A percentile compares a stretch with the other conserved stretches of the same genome.
Evolutionary conservation across 73 alveolate genomes (phyloP).

Genomic region (Urostyla sp.): DNA sequence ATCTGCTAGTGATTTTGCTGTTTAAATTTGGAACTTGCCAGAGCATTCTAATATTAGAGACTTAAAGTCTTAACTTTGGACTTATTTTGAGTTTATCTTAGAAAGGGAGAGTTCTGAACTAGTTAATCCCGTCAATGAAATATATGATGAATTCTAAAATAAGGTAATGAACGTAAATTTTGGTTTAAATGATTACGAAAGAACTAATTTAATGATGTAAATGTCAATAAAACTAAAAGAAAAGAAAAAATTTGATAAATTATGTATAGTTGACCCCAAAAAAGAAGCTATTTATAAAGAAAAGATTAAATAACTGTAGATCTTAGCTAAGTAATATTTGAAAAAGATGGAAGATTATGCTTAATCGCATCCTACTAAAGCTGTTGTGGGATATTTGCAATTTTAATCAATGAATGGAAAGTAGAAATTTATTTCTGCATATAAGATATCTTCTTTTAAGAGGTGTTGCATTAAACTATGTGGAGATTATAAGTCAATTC

Average conservation of each 20-base stretch:
- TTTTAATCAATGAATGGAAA: conserved; percentile 47
- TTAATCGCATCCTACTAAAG: conserved; percentile 12
- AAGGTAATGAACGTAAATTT: conserved; percentile 15
- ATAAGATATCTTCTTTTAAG: background rate
- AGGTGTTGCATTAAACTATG: conserved; percentile 27
- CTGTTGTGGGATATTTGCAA: conserved; percentile 36
- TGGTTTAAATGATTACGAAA: conserved; percentile 51
- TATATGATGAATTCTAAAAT: conserved; percentile 21
- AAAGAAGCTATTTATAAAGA: background rate
- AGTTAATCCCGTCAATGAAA: background rate
- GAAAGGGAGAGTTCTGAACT: background rate
- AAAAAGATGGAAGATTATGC: conserved; percentile 52
- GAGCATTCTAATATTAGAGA: conserved; percentile 17
- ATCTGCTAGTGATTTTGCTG: conserved; percentile 55
- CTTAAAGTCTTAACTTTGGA: conserved; percentile 47
- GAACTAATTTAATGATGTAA: conserved; percentile 13
- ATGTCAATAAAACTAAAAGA: conserved; percentile 19
- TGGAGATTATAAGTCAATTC: background rate
- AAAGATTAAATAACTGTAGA: background rate
- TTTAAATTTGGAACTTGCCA: conserved; percentile 45
- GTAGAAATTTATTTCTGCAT: conserved; percentile 3
- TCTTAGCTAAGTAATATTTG: background rate
- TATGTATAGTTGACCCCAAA: conserved; percentile 21
- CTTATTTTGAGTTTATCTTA: conserved; percentile 22
- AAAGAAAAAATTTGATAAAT: conserved; percentile 9